These are phyloP conservation scores for Eucalyptus dawsonii DNA, from an alignment of 345 rosid genomes.

Conservation along the genomic window DNA sequence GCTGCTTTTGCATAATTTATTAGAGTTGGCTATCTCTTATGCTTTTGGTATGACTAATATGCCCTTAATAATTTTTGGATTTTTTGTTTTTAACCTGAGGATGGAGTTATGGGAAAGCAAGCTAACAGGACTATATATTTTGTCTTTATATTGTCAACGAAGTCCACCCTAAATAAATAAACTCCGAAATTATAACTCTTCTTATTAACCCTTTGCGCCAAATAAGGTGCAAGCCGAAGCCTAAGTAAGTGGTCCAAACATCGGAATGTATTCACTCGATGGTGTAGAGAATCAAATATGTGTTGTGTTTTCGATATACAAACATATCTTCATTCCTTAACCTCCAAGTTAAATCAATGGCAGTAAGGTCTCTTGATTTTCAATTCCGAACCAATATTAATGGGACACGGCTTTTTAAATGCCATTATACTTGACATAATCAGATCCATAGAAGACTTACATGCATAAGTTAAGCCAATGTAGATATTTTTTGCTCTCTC, in stretches of 20 bases:
- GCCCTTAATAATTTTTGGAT: too few relatives aligned
- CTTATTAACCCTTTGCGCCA: fast-evolving
- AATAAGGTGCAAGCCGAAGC: neutral
- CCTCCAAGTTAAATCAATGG: neutral
- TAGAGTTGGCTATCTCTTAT: too few relatives aligned
- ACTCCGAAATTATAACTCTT: neutral
- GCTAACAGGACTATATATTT: fast-evolving
- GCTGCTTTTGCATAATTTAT: too few relatives aligned
- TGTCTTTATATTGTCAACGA: neutral
- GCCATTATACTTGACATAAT: too few relatives aligned
- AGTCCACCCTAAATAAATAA: neutral
- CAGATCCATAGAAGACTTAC: too few relatives aligned
- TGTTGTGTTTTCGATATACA: neutral
- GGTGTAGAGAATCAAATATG: neutral
- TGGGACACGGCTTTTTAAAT: neutral
- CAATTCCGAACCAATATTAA: neutral
- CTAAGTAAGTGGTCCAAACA: too few relatives aligned
- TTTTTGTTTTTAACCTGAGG: neutral
- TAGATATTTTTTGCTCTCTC: too few relatives aligned
- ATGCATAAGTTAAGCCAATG: too few relatives aligned
- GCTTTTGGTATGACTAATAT: too few relatives aligned
- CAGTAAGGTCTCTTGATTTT: neutral
- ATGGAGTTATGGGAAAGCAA: neutral
- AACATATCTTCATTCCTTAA: neutral
- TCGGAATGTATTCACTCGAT: too few relatives aligned